phyloP scores from a whole-genome alignment of 495 filamentous ascomycete species.

The Stereocaulon alpinum region DNA sequence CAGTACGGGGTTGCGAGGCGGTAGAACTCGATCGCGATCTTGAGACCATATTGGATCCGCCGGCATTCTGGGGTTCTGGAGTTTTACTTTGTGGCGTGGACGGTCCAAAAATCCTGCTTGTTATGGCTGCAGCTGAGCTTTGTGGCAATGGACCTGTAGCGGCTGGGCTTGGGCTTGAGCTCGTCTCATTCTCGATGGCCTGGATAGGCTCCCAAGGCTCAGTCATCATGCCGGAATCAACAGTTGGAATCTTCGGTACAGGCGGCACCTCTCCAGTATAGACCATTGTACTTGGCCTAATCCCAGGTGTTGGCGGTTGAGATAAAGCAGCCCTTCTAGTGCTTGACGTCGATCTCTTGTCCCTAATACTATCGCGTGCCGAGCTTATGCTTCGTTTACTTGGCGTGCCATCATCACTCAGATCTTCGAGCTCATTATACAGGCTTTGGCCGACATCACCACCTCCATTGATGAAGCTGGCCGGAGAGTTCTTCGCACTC shows the following conservation, averaged over 20 bases:
- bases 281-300: constrained; percentile 20
- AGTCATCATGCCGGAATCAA: constrained; percentile 82
- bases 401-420: constrained; percentile 48
- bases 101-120: constrained; percentile 9
- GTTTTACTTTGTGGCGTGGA: constrained; percentile 14
- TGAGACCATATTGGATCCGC: constrained; percentile 3
- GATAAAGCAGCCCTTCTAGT: constrained; percentile 32
- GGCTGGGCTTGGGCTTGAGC: constrained; percentile 26
- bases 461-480: constrained; percentile 45
- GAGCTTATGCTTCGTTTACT: constrained; percentile 37
- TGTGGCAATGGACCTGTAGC: constrained; percentile 14
- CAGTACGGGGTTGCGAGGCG: constrained; percentile 18
- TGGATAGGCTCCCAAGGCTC: constrained; percentile 45
- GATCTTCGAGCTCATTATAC: constrained; percentile 77
- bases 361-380: constrained; percentile 26
- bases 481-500: constrained; percentile 46
- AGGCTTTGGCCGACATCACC: constrained; percentile 63
- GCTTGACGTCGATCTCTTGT: constrained; percentile 17
- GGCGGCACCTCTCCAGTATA: constrained; percentile 21
- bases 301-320: constrained; percentile 28
- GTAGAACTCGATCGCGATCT: constrained; percentile 15
- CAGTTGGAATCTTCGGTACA: constrained; percentile 45
- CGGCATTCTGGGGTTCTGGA: background rate
- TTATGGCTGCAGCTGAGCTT: constrained; percentile 28
- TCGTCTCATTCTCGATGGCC: constrained; percentile 15